These are phyloP conservation scores for Pistacia atlantica DNA, from an alignment of 345 rosid genomes.

Conservation along the genomic window DNA sequence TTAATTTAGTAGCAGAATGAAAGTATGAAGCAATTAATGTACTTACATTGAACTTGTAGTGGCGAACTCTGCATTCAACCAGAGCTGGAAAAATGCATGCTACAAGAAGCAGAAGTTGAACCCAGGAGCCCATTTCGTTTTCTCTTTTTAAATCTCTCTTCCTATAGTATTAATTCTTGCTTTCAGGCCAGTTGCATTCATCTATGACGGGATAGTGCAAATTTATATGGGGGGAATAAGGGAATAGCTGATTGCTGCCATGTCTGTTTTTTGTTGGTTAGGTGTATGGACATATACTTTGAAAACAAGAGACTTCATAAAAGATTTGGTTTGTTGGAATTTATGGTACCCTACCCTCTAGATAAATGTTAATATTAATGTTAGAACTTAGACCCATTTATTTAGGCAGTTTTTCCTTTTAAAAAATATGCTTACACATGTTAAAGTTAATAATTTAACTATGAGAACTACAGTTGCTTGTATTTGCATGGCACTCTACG, in stretches of 20 bases:
- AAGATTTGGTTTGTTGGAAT: too few species aligned
- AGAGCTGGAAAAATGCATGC: slow-evolving; percentile 48
- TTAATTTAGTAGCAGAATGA: background rate
- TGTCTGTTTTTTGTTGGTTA: slow-evolving; percentile 68
- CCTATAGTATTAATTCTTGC: background rate
- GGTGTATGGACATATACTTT: slow-evolving; percentile 58
- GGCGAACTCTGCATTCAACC: slow-evolving; percentile 57
- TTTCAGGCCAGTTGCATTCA: slow-evolving; percentile 22
- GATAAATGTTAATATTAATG: too few species aligned
- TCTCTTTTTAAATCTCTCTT: slow-evolving; percentile 10
- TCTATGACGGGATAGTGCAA: slow-evolving; percentile 40
- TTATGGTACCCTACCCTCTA: too few species aligned
- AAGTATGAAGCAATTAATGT: too few species aligned
- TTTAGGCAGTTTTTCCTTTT: too few species aligned
- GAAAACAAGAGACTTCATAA: slow-evolving; percentile 30
- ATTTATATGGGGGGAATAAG: slow-evolving; percentile 44
- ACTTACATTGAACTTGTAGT: slow-evolving; percentile 78
- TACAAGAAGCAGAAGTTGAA: slow-evolving; percentile 42
- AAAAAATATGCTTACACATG: too few species aligned
- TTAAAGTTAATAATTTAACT: too few species aligned
- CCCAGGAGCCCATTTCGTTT: slow-evolving; percentile 36
- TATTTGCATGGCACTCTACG: too few species aligned
- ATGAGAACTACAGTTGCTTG: too few species aligned
- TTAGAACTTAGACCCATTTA: too few species aligned
- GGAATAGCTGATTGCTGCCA: slow-evolving; percentile 33